These are phyloP conservation scores for Phytophthora fragariae DNA, from an alignment of 352 stramenopile species.

Conservation along the genomic window DNA sequence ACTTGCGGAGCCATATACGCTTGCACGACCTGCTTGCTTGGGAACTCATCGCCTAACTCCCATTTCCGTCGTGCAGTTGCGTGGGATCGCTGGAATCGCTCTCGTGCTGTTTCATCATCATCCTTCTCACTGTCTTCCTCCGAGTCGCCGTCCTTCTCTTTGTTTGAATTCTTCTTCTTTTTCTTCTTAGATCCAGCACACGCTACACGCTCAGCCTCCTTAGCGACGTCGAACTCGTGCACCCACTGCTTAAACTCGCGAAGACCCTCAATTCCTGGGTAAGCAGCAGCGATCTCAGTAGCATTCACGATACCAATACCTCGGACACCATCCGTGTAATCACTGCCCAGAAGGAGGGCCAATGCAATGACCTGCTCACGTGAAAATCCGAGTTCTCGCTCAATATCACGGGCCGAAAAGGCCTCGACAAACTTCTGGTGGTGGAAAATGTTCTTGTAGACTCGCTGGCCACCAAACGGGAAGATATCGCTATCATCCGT, in stretches of 20 bases:
- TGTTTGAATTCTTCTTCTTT: constrained; percentile 48
- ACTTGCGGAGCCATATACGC: constrained; percentile 95
- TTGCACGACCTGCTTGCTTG: constrained; percentile 91
- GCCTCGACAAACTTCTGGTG: constrained; percentile 99
- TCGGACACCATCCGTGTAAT: constrained; percentile 94
- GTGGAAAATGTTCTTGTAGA: constrained; percentile 99
- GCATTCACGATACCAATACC: constrained; percentile 90
- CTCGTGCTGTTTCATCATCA: constrained; percentile 51
- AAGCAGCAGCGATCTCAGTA: constrained; percentile 75
- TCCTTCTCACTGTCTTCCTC: constrained; percentile 42
- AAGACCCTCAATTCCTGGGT: constrained; percentile 90
- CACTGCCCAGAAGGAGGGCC: constrained; percentile 95
- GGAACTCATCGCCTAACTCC: constrained; percentile 94
- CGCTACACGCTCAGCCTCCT: constrained; percentile 57
- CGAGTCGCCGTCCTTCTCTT: constrained; percentile 43
- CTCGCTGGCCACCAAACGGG: constrained; percentile 93
- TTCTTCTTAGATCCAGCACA: constrained; percentile 41
- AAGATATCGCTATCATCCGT: constrained; percentile 98
- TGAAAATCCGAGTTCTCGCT: constrained; percentile 93
- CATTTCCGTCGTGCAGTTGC: constrained; percentile 91
- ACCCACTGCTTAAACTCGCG: constrained; percentile 86
- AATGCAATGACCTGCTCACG: constrained; percentile 92
- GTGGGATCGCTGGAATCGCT: constrained; percentile 94
- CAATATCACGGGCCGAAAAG: constrained; percentile 94
- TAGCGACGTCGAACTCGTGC: constrained; percentile 61